phyloP scores from a whole-genome alignment of 257 asterid genomes.

The Striga asiatica region DNA sequence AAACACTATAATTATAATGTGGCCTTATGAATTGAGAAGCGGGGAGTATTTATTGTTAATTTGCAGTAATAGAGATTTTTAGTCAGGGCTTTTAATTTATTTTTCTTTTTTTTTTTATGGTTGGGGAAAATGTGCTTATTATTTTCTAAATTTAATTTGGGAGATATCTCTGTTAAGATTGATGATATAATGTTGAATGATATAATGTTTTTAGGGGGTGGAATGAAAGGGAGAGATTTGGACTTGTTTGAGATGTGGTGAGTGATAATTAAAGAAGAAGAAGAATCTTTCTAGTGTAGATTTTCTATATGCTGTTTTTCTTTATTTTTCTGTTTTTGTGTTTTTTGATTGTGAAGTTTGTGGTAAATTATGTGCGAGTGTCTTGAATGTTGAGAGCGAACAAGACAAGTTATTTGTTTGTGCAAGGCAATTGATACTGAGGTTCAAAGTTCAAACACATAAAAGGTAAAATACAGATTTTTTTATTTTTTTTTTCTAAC shows the following conservation, averaged over 20 bases:
- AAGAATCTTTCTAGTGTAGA: constrained; percentile 9
- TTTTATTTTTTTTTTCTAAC: background rate
- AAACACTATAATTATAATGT: constrained; percentile 41
- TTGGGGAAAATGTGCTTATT: constrained; percentile 16
- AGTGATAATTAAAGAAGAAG: constrained; percentile 16
- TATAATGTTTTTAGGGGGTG: background rate
- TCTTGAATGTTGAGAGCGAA: constrained; percentile 5
- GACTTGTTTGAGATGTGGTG: constrained; percentile 13
- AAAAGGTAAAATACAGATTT: constrained; percentile 10
- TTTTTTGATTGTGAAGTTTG: no score
- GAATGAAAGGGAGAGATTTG: constrained; percentile 20
- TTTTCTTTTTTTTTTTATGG: background rate
- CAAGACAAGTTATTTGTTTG: constrained; percentile 8
- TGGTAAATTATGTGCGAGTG: background rate
- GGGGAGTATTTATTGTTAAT: constrained; percentile 5
- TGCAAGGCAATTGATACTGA: background rate
- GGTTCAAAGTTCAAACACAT: constrained; percentile 7
- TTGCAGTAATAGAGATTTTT: constrained; percentile 22
- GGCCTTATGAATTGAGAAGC: constrained; percentile 14
- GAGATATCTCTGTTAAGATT: constrained; percentile 5
- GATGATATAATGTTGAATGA: no score
- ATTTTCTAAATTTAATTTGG: constrained; percentile 20
- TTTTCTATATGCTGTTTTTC: background rate
- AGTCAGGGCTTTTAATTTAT: constrained; percentile 6
- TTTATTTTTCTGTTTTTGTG: background rate